These are phyloP conservation scores for Pleurozium schreberi DNA, from an alignment of 225 moss, liverwort and hornwort genomes.

Conservation along the genomic window DNA sequence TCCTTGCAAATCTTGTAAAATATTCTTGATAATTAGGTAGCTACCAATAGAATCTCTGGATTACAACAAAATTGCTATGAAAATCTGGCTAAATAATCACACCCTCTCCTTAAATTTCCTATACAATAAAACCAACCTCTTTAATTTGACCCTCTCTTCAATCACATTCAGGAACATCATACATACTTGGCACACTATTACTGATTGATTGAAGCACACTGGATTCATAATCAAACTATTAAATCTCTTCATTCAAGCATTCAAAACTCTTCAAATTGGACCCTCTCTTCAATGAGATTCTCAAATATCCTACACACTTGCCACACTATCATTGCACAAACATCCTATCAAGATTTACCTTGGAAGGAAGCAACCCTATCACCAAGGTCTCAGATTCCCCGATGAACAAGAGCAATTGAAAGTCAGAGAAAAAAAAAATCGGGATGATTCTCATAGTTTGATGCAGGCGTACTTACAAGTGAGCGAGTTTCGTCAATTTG, in stretches of 20 bases:
- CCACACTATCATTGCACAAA: too few species aligned
- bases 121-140: neutral
- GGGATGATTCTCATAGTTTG: neutral
- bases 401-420: neutral
- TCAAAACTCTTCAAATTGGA: too few species aligned
- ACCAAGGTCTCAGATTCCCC: too few species aligned
- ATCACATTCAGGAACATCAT: neutral
- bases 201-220: neutral
- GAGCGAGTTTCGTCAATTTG: neutral
- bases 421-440: neutral
- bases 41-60: neutral
- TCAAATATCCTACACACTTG: too few species aligned
- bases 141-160: neutral
- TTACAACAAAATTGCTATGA: neutral
- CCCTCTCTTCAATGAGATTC: too few species aligned
- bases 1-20: neutral
- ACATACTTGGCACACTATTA: neutral
- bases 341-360: too few species aligned
- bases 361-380: too few species aligned
- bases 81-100: neutral
- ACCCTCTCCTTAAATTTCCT: neutral
- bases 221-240: neutral
- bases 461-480: constrained; percentile 15
- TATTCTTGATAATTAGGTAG: neutral
- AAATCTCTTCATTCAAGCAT: neutral